Evolutionary conservation across 75 land plant genomes (phyloP).

Genomic region (Azolla pinnata): DNA sequence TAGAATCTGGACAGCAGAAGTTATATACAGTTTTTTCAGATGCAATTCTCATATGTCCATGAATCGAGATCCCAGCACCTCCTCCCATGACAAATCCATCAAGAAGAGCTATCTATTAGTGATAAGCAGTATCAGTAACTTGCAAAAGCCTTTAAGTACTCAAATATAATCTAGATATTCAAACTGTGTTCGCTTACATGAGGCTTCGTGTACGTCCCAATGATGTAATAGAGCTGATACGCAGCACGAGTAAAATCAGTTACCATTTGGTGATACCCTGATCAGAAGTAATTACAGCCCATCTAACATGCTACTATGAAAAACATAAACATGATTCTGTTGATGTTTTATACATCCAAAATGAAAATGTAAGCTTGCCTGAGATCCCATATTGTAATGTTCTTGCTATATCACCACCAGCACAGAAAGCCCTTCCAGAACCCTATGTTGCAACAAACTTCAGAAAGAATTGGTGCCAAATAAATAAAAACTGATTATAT

Average conservation of each 20-base stretch:
- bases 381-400: not conserved
- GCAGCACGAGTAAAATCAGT: constrained; percentile 3
- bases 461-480: not conserved
- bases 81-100: constrained; percentile 97
- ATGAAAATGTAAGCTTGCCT: not conserved
- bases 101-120: constrained; percentile 63
- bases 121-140: not conserved
- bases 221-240: constrained; percentile 60
- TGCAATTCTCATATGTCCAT: constrained; percentile 79
- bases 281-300: not conserved
- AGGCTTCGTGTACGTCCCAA: constrained; percentile 84
- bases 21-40: constrained; percentile 88
- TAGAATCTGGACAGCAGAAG: no score
- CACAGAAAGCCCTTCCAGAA: constrained; percentile 85
- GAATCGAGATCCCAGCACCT: constrained; percentile 81
- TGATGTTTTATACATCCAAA: not conserved
- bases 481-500: not conserved
- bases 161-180: not conserved
- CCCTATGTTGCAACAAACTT: constrained; percentile 42
- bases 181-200: constrained; percentile 46
- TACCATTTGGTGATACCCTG: not conserved
- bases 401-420: constrained; percentile 81
- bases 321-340: not conserved
- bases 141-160: not conserved
- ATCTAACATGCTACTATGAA: not conserved